Percentiles rank a stretch among this genome's conserved stretches.
Evolutionary conservation across 371 early-diverging fungal genomes (phyloP).

Genomic region (Mycotypha africana): DNA sequence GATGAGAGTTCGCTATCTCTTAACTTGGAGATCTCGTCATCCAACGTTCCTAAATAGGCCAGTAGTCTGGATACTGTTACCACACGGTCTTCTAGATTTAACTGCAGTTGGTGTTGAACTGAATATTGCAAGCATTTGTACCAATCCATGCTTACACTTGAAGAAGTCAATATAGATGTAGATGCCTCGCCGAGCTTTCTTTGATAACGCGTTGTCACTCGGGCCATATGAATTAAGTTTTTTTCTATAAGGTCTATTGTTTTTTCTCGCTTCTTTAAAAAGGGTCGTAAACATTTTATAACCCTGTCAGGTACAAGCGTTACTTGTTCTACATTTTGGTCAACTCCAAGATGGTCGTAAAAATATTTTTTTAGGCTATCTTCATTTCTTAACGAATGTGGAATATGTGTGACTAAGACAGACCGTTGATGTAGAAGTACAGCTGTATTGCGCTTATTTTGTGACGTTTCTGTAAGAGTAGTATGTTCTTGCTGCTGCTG

Average conservation of each 20-base stretch:
- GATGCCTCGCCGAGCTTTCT: too few species aligned
- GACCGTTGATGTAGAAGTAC: slow-evolving; percentile 10
- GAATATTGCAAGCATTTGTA: too few species aligned
- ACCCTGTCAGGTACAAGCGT: slow-evolving; percentile 27
- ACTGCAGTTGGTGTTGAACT: too few species aligned
- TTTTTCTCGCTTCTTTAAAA: slow-evolving; percentile 14
- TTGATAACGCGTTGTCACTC: neutral
- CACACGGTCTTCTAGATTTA: too few species aligned
- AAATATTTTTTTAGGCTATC: too few species aligned
- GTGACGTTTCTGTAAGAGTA: neutral
- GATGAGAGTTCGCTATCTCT: slow-evolving; percentile 26
- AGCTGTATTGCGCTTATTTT: too few species aligned
- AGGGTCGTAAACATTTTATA: slow-evolving; percentile 7
- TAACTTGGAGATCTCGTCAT: neutral
- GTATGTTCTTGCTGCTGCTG: too few species aligned
- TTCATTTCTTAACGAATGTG: slow-evolving; percentile 31
- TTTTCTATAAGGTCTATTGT: slow-evolving; percentile 24
- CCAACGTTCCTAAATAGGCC: too few species aligned
- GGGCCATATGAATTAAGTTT: slow-evolving; percentile 20
- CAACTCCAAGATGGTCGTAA: slow-evolving; percentile 23
- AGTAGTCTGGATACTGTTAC: too few species aligned
- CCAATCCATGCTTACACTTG: too few species aligned
- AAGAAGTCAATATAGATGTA: too few species aligned
- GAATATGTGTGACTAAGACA: slow-evolving; percentile 32
- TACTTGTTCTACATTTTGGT: slow-evolving; percentile 37